Conservation (phyloP, 371 early-diverging fungal species). For the Capillidium heterosporum region DNA sequence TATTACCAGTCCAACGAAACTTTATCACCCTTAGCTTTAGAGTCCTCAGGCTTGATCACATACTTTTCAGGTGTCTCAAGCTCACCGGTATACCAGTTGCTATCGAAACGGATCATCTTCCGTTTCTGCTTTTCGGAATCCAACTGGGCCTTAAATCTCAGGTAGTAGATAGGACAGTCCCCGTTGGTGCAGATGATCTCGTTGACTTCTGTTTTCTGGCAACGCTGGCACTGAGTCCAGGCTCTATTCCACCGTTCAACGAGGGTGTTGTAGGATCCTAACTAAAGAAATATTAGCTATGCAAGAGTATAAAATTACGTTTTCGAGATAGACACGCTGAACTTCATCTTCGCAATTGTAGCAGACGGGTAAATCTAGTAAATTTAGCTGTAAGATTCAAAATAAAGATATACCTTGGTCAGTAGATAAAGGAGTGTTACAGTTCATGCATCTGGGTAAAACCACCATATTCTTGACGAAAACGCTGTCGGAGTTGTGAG, state of each 20-base stretch:
- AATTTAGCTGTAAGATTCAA: background rate
- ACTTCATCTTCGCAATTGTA: slow-evolving; percentile 52
- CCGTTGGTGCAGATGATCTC: slow-evolving; percentile 95
- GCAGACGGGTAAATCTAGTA: slow-evolving; percentile 21
- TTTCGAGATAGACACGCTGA: slow-evolving; percentile 56
- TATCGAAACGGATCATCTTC: slow-evolving; percentile 36
- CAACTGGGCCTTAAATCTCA: slow-evolving; percentile 96
- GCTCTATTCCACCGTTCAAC: slow-evolving; percentile 73
- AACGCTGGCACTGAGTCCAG: slow-evolving; percentile 99
- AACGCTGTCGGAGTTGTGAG: slow-evolving; percentile 78
- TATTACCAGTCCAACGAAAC: no score
- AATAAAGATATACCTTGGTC: slow-evolving; percentile 48
- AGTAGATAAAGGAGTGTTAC: slow-evolving; percentile 71
- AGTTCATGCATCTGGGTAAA: slow-evolving; percentile 83
- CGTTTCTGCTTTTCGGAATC: slow-evolving; percentile 64
- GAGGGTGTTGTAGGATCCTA: slow-evolving; percentile 39
- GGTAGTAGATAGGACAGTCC: slow-evolving; percentile 99
- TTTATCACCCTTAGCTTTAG: no score
- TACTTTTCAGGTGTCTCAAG: no score
- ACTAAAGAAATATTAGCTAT: slow-evolving; percentile 10
- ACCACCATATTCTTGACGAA: slow-evolving; percentile 89
- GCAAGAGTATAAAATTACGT: slow-evolving; percentile 16
- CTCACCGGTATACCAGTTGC: slow-evolving; percentile 47
- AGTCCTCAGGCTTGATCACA: no score
- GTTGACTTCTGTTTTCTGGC: slow-evolving; percentile 92